Conservation (phyloP, 148 eudicot genomes). For the Rhododendron vialii region DNA sequence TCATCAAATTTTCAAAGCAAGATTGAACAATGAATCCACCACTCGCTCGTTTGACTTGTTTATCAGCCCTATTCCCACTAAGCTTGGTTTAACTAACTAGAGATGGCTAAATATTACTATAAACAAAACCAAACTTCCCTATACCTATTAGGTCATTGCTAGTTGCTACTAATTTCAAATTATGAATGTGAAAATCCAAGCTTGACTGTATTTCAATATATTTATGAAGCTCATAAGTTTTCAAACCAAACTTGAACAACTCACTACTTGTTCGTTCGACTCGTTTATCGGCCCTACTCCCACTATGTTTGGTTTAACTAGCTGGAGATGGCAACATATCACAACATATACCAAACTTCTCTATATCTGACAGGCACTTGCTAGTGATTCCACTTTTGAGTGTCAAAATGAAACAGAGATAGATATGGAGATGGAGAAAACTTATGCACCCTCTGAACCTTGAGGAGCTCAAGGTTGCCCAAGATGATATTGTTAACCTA, state of each 20-base stretch:
- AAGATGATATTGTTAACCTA: constrained; percentile 82
- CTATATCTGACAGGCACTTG: not conserved
- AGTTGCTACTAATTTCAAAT: no score
- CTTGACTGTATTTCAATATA: no score
- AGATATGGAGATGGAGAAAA: not conserved
- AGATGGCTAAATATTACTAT: not conserved
- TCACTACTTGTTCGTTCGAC: not conserved
- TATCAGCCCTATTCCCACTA: not conserved
- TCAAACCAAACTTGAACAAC: not conserved
- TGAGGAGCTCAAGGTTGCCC: constrained; percentile 78
- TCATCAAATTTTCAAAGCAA: not conserved
- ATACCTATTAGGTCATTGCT: no score
- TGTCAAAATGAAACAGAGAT: not conserved
- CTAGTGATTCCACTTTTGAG: not conserved
- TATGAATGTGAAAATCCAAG: no score
- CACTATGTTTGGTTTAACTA: not conserved
- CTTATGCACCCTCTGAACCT: constrained; percentile 54
- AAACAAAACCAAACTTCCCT: not conserved
- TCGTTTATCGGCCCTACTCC: no score
- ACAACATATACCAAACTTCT: not conserved
- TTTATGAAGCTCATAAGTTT: not conserved
- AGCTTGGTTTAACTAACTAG: not conserved
- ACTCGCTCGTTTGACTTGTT: not conserved
- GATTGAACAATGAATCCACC: not conserved
- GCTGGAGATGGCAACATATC: not conserved